Evolutionary conservation across 805 yeast species (phyloP), one percentile per base, ranked within the genome.

Genomic region (Kurtzmaniella cleridarum): DNA sequence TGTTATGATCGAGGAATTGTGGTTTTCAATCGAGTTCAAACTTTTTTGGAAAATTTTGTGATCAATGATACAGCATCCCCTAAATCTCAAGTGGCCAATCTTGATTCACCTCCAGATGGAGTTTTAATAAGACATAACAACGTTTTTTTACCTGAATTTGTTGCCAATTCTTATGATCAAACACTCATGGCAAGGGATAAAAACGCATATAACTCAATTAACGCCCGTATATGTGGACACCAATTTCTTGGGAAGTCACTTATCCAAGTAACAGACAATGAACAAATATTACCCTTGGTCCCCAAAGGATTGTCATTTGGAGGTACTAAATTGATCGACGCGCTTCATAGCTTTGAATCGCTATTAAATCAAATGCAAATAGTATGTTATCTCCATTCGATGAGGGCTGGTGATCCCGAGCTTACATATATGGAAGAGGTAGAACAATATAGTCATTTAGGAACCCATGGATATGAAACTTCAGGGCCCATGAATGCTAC

Each of bases 311-410:
- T 64, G 12, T 36, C 43, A 1, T 26, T 42, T 17, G 75, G 72
- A 7, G 52, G 42, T 37, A 64, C 57, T 11, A 45, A 54, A 9
- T 41, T 66, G 12, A 35, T 47, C 8, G 47, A 54, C 26, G 57
- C 58, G 2, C 41, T 56, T 13, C 42, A 44, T 10, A 45, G 50
- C 15, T 48, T 55, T 45, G 62, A 55, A 42, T 48, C 54, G 13
- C 43, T 62, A 38, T 27, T 62, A 28, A 62, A 66, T 48, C 70
- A 68, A 47, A 53, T 65, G 37, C 76, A 71, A 43, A 39, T 71
- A 0, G 38, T 69, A 41, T 55, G 46, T 41, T 59, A 43, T 39
- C 46, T 50, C 26, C 70, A 49, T 49, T 50, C 32, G 16, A 57
- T 29, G 24, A 20, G 24, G 24, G 24, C 35, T 39, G 5, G 35